Evolutionary conservation across 2,329 filamentous ascomycete species (phyloP).

Genomic region (Pseudogymnoascus sp.): DNA sequence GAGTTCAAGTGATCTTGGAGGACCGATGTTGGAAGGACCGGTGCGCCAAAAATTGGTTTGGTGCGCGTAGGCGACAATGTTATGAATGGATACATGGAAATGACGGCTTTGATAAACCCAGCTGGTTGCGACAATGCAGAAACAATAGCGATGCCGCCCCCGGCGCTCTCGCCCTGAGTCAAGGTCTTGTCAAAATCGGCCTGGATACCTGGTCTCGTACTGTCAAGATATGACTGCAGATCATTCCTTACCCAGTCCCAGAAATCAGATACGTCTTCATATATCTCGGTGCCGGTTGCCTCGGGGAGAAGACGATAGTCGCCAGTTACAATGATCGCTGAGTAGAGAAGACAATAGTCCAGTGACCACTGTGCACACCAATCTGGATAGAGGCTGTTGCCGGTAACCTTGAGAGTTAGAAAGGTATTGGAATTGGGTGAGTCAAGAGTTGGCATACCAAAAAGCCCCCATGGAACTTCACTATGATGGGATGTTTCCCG

Average conservation of each 20-base stretch:
- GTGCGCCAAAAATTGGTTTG: constrained; percentile 15
- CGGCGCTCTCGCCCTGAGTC: constrained; percentile 17
- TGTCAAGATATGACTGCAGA: constrained; percentile 16
- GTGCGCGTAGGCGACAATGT: constrained; percentile 11
- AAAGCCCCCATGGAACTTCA: constrained; percentile 20
- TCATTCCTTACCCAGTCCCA: constrained; percentile 36
- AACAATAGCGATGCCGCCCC: constrained; percentile 12
- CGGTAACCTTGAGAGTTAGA: constrained; percentile 8
- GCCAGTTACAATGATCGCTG: constrained; percentile 38
- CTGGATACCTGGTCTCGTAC: constrained; percentile 10
- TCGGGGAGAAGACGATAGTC: constrained; percentile 47
- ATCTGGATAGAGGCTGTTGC: constrained; percentile 17
- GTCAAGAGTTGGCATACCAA: constrained; percentile 11
- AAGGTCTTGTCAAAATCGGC: constrained; percentile 16
- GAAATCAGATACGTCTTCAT: constrained; percentile 39
- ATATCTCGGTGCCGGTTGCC: constrained; percentile 36
- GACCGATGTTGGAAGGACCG: constrained; percentile 13
- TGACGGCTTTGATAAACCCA: constrained; percentile 17
- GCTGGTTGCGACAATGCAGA: constrained; percentile 12
- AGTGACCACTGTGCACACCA: constrained; percentile 31
- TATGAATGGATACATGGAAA: constrained; percentile 18
- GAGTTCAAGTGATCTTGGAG: constrained; percentile 14
- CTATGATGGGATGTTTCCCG: constrained; percentile 16
- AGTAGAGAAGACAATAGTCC: constrained; percentile 31
- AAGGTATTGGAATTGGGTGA: neutral